Conservation (phyloP, 2,329 filamentous ascomycete genomes). For the Ceratocystis cubensis region DNA sequence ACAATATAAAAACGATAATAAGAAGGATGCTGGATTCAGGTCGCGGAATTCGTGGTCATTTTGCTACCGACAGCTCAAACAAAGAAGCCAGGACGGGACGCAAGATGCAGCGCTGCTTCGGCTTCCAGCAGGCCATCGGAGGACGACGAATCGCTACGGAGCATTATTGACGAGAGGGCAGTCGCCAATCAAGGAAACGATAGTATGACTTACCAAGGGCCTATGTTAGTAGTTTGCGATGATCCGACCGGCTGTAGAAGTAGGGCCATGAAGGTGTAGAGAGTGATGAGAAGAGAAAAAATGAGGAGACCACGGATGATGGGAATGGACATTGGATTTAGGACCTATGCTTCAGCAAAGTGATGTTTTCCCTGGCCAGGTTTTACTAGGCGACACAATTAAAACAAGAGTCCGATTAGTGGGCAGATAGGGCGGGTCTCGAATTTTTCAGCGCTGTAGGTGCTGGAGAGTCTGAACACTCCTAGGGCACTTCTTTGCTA, state of each 20-base stretch:
- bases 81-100: background rate
- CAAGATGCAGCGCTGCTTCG: conserved; percentile 3
- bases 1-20: background rate
- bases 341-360: background rate
- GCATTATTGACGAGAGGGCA: background rate
- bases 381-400: background rate
- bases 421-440: conserved; percentile 8
- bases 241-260: conserved; percentile 4
- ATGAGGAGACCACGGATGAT: conserved; percentile 17
- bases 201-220: conserved; percentile 11
- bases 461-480: background rate
- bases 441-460: background rate
- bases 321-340: background rate
- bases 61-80: background rate
- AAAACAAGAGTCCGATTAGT: background rate
- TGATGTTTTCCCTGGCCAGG: background rate
- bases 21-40: background rate
- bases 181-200: conserved; percentile 2
- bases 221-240: conserved; percentile 16
- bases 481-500: background rate
- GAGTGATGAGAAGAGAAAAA: conserved; percentile 15
- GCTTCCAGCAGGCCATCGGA: background rate
- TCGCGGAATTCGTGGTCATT: background rate
- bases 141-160: conserved; percentile 7
- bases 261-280: conserved; percentile 11